Conservation (phyloP, 176 grass and related monocot genomes). For the Chrysopogon serrulatus region DNA sequence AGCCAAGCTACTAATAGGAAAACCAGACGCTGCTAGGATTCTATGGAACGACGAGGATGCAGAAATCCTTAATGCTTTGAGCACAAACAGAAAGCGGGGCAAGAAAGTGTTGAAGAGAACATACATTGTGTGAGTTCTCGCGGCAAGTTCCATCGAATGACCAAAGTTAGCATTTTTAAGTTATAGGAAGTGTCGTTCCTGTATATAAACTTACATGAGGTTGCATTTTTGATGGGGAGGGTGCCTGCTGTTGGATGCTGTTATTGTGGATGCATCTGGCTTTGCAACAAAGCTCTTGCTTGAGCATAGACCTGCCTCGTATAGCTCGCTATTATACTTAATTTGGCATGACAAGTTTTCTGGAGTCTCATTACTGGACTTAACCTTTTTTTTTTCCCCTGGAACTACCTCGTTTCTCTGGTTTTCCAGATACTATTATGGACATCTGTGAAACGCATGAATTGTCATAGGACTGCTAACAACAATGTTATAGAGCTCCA, state of each 20-base stretch:
- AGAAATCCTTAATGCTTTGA: conserved; percentile 80
- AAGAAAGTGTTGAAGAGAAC: conserved; percentile 87
- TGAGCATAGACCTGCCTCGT: conserved; percentile 14
- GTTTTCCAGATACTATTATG: background rate
- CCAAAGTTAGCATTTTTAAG: conserved; percentile 17
- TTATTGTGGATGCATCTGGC: conserved; percentile 62
- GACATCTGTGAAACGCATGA: background rate
- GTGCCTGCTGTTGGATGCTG: conserved; percentile 33
- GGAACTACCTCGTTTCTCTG: background rate
- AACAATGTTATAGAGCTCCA: too few relatives aligned
- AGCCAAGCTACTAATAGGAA: conserved; percentile 65
- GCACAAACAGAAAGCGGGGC: conserved; percentile 57
- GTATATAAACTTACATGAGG: conserved; percentile 45
- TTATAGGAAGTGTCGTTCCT: conserved; percentile 27
- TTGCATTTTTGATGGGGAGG: conserved; percentile 21
- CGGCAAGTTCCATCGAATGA: background rate
- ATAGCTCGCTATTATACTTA: background rate
- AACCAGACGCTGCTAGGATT: conserved; percentile 75
- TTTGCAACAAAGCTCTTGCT: conserved; percentile 24
- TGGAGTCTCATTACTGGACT: background rate
- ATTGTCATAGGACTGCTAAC: background rate
- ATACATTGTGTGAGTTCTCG: conserved; percentile 52
- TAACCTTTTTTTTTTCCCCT: background rate
- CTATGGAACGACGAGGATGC: conserved; percentile 87
- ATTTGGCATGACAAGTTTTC: conserved; percentile 1